phyloP scores from a whole-genome alignment of 495 filamentous ascomycete species.

The Neurospora sublineolata region DNA sequence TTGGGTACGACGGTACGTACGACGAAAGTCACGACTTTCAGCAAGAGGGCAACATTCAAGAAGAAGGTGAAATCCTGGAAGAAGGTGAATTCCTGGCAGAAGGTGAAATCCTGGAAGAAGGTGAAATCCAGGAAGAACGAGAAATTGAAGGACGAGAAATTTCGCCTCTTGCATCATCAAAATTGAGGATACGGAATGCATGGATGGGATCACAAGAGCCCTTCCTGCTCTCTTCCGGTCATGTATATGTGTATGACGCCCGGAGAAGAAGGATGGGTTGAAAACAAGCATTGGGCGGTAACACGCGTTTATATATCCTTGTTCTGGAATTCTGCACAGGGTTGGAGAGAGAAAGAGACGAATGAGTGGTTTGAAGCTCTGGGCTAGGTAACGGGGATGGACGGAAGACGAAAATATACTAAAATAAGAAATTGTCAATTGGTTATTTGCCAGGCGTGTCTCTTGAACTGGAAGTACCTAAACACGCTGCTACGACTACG shows the following conservation, averaged over 20 bases:
- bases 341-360: neutral
- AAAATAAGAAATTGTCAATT: neutral
- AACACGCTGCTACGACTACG: neutral
- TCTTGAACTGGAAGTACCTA: neutral
- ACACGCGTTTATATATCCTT: neutral
- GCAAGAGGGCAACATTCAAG: neutral
- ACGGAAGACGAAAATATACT: neutral
- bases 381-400: neutral
- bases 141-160: neutral
- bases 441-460: neutral
- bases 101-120: neutral
- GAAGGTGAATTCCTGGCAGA: neutral
- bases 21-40: neutral
- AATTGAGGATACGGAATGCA: neutral
- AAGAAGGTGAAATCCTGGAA: neutral
- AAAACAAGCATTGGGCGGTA: neutral
- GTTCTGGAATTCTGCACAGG: neutral
- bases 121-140: neutral
- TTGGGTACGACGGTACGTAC: neutral
- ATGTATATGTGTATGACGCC: neutral
- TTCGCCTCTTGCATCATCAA: neutral
- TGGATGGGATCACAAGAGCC: neutral
- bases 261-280: neutral
- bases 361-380: neutral
- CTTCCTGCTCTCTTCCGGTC: neutral